Base-by-base conservation (phyloP, 495 filamentous ascomycete genomes). In the Bacidia rubella region DNA sequence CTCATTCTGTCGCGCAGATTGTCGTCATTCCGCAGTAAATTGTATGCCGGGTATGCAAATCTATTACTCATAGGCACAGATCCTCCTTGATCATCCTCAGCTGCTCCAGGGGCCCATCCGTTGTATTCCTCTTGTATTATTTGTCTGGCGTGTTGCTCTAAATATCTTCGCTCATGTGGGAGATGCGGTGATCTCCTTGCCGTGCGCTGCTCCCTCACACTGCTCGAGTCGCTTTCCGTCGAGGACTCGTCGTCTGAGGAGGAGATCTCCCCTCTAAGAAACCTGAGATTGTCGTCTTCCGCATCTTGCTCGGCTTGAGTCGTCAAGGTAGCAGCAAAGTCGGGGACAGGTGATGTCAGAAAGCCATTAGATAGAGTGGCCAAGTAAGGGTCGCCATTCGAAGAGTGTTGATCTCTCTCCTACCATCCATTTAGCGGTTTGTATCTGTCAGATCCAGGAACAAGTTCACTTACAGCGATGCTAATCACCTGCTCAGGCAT, bases 31-130 rank as follows among this genome's bases (percentile, higher is more conserved):
- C 92, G 45, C 89, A 95, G 62, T 92, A 96, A 64, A 88, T 96
- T 29, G 71, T 97, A 63, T 93, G 96, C 65, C 88, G 95, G 74
- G 93, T 97, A 60, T 90, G 90, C 43, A 44, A 17, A 9, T 17
- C 15, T 5, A n/a, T n/a, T n/a, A 44, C 20, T n/a, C 20, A n/a
- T 44, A 9, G 9, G 5, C 5, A 44, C 20, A 5, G 41, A 9
- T 17, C 15, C 15, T 20, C 15, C 12, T 17, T 44, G 15, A 21
- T 69, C 65, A 23, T 73, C 72, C 27, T 79, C 76, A 27, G 74
- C 68, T 38, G 64, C 56, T 3, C 70, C 70, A 11, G 78, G 78
- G 22, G 76, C 74, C 79, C 79, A 81, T 53, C 78, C 79, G 60
- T 79, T 78, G 39, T 61, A 60, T 25, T 54, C 54, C 23, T 49